phyloP scores from a whole-genome alignment of 257 asterid genomes.

The Salvia hispanica region DNA sequence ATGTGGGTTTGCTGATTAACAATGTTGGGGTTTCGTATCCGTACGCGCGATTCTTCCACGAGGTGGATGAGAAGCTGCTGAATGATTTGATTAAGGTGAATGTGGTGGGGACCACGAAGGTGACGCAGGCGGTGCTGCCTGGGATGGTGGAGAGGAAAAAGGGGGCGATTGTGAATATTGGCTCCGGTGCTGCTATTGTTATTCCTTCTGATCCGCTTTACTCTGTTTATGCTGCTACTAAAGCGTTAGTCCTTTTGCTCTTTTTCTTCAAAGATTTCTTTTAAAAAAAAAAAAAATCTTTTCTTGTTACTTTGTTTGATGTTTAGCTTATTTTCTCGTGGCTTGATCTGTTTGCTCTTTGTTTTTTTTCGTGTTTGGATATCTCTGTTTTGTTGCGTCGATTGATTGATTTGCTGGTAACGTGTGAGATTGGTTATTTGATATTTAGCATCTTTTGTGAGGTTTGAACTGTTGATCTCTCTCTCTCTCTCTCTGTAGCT shows the following conservation, averaged over 20 bases:
- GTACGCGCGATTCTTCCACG: conserved; percentile 86
- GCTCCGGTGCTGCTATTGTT: conserved; percentile 90
- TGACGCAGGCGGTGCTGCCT: conserved; percentile 78
- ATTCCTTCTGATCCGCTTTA: conserved; percentile 94
- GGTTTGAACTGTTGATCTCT: not conserved
- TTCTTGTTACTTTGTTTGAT: not conserved
- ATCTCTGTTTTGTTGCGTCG: not conserved
- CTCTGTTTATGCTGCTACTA: conserved; percentile 94
- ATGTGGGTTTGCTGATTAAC: conserved; percentile 78
- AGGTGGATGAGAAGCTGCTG: conserved; percentile 81
- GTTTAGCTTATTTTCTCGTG: too few species aligned
- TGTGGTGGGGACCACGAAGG: conserved; percentile 85
- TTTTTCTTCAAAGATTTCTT: not conserved
- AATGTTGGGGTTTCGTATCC: conserved; percentile 95
- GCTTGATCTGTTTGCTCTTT: too few species aligned
- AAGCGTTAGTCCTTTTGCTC: conserved; percentile 71
- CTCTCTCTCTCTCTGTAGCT: not conserved
- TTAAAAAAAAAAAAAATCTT: too few species aligned
- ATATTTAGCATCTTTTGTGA: not conserved
- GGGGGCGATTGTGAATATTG: conserved; percentile 94
- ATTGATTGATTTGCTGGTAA: conserved; percentile 11
- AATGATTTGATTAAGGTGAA: conserved; percentile 80
- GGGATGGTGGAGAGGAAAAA: conserved; percentile 86
- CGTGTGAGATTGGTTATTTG: not conserved
- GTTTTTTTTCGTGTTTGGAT: not conserved